Evolutionary conservation across 2,329 filamentous ascomycete species (phyloP), one percentile per base, ranked within the genome.

Genomic region (Pseudonectria foliicola): DNA sequence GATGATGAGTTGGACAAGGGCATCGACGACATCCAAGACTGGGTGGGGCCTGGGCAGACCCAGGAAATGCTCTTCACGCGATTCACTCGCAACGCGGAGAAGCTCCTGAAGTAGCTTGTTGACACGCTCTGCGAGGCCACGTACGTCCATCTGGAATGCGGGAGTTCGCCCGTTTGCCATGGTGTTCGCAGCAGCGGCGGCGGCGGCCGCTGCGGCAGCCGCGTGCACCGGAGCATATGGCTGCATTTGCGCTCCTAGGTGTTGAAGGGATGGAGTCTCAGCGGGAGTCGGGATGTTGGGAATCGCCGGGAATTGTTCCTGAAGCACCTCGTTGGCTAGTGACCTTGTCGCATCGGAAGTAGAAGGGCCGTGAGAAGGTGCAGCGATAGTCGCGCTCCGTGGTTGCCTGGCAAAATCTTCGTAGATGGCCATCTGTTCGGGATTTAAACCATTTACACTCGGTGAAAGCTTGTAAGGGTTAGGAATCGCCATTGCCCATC

Each of bases 401-500:
- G 86, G 82, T 56, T 94, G 87, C 37, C 88, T 75, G 8, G 86
- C 87, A 59, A 98, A 98, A 44, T 96, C 89, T 53, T 96, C 89
- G 54, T 98, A 98, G 16, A 98, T 93, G 10, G 85, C 85, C 67
- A 96, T 77, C 54, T 98, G 92, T 52, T 95, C 87, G 15, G 83
- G 73, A 53, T 95, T 96, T 33, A 98, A 66, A 4, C 90, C 90
- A 33, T 62, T 60, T 36, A 68, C 54, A 40, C 59, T 75, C 10
- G 86, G 81, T 25, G 83, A 82, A 48, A 95, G 77, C 52, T 92
- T 88, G 66, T 87, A 98, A 0, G 92, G 92, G 48, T 92, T 85
- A 1, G 90, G 90, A 43, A 98, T 95, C 27, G 88, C 89, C 62
- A 87, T 83, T 7, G 89, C 85, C 88, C 90, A 98, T 33, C 87